These are phyloP conservation scores for Eucommia ulmoides DNA, from an alignment of 257 asterid genomes.

Conservation along the genomic window DNA sequence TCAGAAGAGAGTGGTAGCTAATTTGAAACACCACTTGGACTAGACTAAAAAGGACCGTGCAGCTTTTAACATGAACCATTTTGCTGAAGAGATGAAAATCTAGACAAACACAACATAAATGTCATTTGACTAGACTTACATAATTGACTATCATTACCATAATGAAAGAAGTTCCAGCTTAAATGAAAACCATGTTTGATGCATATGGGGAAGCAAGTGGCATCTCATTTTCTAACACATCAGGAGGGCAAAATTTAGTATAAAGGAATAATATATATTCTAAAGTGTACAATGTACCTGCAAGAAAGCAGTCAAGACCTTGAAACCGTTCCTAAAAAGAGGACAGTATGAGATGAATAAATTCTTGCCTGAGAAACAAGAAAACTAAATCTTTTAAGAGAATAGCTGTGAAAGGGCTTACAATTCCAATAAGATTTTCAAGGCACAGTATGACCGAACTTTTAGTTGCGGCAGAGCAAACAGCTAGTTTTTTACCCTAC, in stretches of 20 bases:
- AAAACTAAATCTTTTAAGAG: constrained; percentile 1
- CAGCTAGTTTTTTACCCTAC: constrained; percentile 78
- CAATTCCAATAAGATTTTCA: constrained; percentile 86
- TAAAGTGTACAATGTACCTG: constrained; percentile 39
- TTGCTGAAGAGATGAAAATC: too few relatives aligned
- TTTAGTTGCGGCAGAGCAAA: constrained; percentile 98
- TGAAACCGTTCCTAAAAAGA: constrained; percentile 74
- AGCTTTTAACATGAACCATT: too few relatives aligned
- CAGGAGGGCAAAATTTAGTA: constrained; percentile 2
- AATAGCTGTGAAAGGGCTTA: constrained; percentile 14
- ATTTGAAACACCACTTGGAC: too few relatives aligned
- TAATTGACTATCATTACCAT: too few relatives aligned
- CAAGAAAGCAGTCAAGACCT: constrained; percentile 95
- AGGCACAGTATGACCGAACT: constrained; percentile 85
- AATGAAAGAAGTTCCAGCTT: too few relatives aligned
- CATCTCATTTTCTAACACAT: too few relatives aligned
- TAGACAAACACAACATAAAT: too few relatives aligned
- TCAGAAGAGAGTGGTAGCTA: too few relatives aligned
- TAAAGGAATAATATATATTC: background rate
- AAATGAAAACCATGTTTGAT: too few relatives aligned
- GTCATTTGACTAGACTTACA: too few relatives aligned
- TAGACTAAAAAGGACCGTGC: too few relatives aligned
- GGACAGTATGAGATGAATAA: background rate
- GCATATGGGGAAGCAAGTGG: too few relatives aligned
- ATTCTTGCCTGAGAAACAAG: background rate